Conservation (phyloP, 225 moss, liverwort and hornwort species). For the Marchantia paleacea region DNA sequence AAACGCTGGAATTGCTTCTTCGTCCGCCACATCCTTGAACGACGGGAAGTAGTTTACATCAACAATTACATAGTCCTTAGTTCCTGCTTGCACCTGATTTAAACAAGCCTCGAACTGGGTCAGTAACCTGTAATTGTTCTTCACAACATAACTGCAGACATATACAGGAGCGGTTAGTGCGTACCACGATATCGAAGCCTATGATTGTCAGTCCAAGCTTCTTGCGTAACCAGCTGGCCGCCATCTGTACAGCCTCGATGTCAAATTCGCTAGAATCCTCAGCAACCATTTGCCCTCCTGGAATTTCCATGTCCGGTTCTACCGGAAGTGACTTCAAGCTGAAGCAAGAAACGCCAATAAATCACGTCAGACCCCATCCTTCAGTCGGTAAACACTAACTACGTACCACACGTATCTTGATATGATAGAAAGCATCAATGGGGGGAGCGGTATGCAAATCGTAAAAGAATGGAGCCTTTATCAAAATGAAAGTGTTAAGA, state of each 20-base stretch:
- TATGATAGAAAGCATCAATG: not conserved
- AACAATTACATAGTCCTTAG: conserved; percentile 77
- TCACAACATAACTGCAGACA: not conserved
- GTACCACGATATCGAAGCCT: conserved; percentile 88
- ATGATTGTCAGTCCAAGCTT: conserved; percentile 79
- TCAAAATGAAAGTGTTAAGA: not conserved
- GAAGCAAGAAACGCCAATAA: not conserved
- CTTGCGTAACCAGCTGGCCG: conserved; percentile 59
- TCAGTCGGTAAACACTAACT: not conserved
- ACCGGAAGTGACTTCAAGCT: conserved; percentile 78
- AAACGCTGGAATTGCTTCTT: conserved; percentile 77
- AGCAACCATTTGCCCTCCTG: not conserved
- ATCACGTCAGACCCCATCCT: not conserved
- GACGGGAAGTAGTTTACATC: conserved; percentile 94
- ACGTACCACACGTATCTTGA: too few relatives aligned
- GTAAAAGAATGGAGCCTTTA: not conserved
- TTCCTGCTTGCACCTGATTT: conserved; percentile 66
- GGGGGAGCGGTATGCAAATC: too few relatives aligned
- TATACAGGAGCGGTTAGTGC: not conserved
- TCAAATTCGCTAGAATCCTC: conserved; percentile 30
- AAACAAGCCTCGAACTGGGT: not conserved
- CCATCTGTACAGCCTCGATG: conserved; percentile 57
- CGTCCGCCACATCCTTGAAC: conserved; percentile 79
- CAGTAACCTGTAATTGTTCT: not conserved
- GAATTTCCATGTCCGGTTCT: conserved; percentile 20